Percentiles rank a stretch among this genome's conserved stretches.
These are phyloP conservation scores for Monosporascus sp. DNA, from an alignment of 2,329 filamentous ascomycete genomes.

Conservation along the genomic window DNA sequence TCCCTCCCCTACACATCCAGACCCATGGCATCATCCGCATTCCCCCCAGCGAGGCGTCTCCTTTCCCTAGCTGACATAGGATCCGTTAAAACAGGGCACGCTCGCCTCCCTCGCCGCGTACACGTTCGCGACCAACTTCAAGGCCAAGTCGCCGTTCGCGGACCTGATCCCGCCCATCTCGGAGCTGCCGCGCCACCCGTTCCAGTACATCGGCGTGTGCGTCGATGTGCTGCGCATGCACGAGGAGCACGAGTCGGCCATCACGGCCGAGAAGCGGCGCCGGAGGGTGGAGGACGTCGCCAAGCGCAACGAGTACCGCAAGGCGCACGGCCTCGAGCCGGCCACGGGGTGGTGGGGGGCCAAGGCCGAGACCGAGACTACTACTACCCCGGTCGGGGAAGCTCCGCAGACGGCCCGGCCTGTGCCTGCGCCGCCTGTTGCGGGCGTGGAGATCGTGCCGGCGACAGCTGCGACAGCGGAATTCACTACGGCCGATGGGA, in stretches of 20 bases:
- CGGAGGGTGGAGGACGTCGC: constrained; percentile 76
- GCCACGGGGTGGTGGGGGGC: constrained; percentile 17
- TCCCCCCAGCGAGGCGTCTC: neutral
- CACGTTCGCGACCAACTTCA: constrained; percentile 75
- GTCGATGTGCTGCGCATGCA: constrained; percentile 72
- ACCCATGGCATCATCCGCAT: no score
- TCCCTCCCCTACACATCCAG: neutral
- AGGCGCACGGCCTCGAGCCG: constrained; percentile 72
- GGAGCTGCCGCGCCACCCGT: constrained; percentile 64
- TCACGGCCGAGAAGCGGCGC: constrained; percentile 66
- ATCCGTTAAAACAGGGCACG: constrained; percentile 45
- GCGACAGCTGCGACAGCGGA: constrained; percentile 13
- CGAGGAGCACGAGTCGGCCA: constrained; percentile 61
- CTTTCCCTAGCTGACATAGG: no score
- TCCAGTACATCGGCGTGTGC: constrained; percentile 59
- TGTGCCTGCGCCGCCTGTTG: constrained; percentile 8
- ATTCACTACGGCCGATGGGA: constrained; percentile 22
- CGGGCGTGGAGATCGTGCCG: constrained; percentile 9
- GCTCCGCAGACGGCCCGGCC: constrained; percentile 13
- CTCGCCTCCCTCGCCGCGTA: constrained; percentile 63
- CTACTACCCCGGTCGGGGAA: neutral
- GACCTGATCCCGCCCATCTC: constrained; percentile 70
- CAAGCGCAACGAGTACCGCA: constrained; percentile 80
- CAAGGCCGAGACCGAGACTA: constrained; percentile 15
- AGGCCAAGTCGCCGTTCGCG: constrained; percentile 69